Evolutionary conservation across 345 rosid species (phyloP).

Genomic region (Hypericum androsaemum): DNA sequence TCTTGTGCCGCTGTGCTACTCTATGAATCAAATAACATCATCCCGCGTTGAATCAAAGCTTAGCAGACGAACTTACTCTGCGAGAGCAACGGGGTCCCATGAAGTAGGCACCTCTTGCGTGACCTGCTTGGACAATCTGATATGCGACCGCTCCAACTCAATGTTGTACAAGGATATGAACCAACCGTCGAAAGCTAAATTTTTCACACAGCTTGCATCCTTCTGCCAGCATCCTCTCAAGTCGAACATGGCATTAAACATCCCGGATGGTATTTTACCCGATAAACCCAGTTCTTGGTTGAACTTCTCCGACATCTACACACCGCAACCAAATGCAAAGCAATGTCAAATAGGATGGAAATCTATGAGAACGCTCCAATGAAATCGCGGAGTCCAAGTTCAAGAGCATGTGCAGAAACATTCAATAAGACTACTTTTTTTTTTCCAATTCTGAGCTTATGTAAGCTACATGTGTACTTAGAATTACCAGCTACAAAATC

Average conservation of each 20-base stretch:
- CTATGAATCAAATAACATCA: not conserved
- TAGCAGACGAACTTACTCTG: conserved; percentile 47
- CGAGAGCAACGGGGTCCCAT: conserved; percentile 86
- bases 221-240: conserved; percentile 68
- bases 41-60: not conserved
- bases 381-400: too few relatives aligned
- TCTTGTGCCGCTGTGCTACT: not conserved
- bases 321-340: conserved; percentile 1
- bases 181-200: conserved; percentile 87
- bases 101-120: conserved; percentile 70
- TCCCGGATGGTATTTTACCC: conserved; percentile 84
- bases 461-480: too few relatives aligned
- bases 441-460: too few relatives aligned
- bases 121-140: conserved; percentile 53
- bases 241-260: conserved; percentile 65
- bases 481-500: too few relatives aligned
- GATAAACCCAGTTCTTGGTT: conserved; percentile 63
- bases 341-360: not conserved
- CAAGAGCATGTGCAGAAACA: too few relatives aligned
- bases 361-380: conserved; percentile 1
- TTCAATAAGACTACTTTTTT: too few relatives aligned
- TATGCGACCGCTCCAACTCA: conserved; percentile 58
- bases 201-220: conserved; percentile 56
- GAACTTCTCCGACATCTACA: conserved; percentile 91
- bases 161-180: conserved; percentile 73